Base-by-base conservation (phyloP, 2,329 filamentous ascomycete species). In the Capronia epimyces region DNA sequence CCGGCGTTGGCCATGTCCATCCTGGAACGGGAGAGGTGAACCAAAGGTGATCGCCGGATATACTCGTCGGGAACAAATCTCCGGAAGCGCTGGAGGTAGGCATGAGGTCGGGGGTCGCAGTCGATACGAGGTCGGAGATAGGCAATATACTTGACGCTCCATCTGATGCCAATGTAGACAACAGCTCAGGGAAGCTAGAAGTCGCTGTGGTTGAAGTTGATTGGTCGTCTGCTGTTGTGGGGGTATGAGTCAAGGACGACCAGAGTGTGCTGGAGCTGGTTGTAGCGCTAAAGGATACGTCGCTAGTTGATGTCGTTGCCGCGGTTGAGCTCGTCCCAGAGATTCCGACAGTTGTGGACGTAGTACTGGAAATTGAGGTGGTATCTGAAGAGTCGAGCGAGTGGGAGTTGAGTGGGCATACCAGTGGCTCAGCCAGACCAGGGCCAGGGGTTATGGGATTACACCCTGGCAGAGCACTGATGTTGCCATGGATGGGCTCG, bases 391-490 rank as follows among this genome's bases (percentile, higher is more conserved):
- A 37, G 31, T 43, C 18, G 2, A 24, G 37, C 8, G 49, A 49
- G 27, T 46, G n/a, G 12, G 39, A 32, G 31, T 45, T 40, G 7
- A 50, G 37, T 3, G 53, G 43, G 41, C 55, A 63, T 18, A 46
- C 45, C n/a, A 47, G 32, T 40, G 48, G 46, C 12, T 46, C 39
- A 40, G 50, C 49, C 10, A 48, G 49, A 34, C 79, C 77, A 13
- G 60, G 61, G 10, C 60, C 60, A 39, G 39, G 46, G 9, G 58
- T 57, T 18, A 64, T 53, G 2, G 59, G 55, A 41, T 64, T 64
- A 47, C 62, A 64, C 29, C 62, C 62, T 2, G 62, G 62, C 13
- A 64, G 51, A 4, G 47, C 46, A n/a, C 39, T 36, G n/a, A 64
- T 36, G 7, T 52, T 54, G 16, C 61, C 61, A 36, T 47, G 49